phyloP scores from a whole-genome alignment of 805 yeast species.

The Suhomyces sp. region DNA sequence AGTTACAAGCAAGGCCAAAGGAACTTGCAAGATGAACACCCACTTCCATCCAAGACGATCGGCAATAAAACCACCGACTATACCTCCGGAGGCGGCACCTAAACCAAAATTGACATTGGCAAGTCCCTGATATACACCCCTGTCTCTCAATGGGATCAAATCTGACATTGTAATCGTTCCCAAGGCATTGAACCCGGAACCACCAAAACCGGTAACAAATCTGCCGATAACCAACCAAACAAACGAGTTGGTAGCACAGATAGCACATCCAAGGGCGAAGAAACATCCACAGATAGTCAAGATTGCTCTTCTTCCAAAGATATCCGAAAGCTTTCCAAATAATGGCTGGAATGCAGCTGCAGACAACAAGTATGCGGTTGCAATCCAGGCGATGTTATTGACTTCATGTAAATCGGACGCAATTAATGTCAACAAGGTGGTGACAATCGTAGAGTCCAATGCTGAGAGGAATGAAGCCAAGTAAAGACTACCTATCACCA shows the following conservation, averaged over 20 bases:
- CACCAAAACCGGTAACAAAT: constrained; percentile 83
- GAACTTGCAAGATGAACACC: constrained; percentile 42
- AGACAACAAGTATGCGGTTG: constrained; percentile 65
- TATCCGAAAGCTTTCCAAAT: constrained; percentile 69
- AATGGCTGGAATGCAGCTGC: constrained; percentile 74
- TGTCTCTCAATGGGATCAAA: constrained; percentile 67
- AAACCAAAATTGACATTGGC: constrained; percentile 73
- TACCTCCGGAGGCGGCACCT: constrained; percentile 55
- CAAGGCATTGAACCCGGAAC: constrained; percentile 81
- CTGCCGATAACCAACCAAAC: constrained; percentile 54
- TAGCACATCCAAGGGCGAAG: constrained; percentile 56
- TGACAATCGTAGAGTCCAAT: constrained; percentile 63
- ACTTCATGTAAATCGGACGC: constrained; percentile 68
- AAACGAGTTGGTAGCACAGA: constrained; percentile 54
- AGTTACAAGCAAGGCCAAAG: constrained; percentile 43
- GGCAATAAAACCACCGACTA: constrained; percentile 54
- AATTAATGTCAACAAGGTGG: constrained; percentile 62
- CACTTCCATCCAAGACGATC: constrained; percentile 54
- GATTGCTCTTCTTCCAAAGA: constrained; percentile 60
- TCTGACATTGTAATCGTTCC: constrained; percentile 77
- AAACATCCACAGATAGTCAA: constrained; percentile 51
- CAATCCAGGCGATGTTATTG: constrained; percentile 69
- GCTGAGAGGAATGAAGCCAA: constrained; percentile 57
- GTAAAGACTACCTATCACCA: constrained; percentile 32
- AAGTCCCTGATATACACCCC: constrained; percentile 83